Evolutionary conservation across 345 rosid genomes (phyloP).

Genomic region (Rubroshorea leprosula): DNA sequence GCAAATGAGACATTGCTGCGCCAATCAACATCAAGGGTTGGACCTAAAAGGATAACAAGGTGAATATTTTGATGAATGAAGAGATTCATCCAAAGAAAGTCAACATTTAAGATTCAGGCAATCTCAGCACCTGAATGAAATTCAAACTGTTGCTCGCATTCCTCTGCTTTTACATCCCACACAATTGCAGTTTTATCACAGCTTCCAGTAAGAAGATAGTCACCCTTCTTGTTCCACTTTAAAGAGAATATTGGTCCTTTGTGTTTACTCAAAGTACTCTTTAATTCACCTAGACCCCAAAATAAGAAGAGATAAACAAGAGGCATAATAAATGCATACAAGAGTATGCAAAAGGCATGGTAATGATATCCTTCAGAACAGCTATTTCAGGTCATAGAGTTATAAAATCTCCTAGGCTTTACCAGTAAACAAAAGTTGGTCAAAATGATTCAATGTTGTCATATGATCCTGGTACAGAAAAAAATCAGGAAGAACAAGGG

Average conservation of each 20-base stretch:
- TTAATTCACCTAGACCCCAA: slow-evolving; percentile 75
- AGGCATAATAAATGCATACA: not conserved
- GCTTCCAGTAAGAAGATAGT: slow-evolving; percentile 97
- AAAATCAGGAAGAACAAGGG: too few species aligned
- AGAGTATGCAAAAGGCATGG: not conserved
- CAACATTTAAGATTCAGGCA: slow-evolving; percentile 1
- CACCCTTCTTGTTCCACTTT: slow-evolving; percentile 99
- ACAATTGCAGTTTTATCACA: slow-evolving; percentile 95
- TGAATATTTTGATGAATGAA: not conserved
- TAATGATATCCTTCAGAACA: not conserved
- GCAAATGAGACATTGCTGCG: slow-evolving; percentile 94
- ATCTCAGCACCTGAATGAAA: slow-evolving; percentile 63
- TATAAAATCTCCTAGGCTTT: not conserved
- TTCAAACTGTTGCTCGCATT: slow-evolving; percentile 92
- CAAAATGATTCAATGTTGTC: too few species aligned
- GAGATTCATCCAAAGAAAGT: not conserved
- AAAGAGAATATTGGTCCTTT: slow-evolving; percentile 95
- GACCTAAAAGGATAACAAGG: slow-evolving; percentile 42
- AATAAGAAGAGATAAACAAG: slow-evolving; percentile 8
- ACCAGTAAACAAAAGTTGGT: too few species aligned
- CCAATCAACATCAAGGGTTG: slow-evolving; percentile 99
- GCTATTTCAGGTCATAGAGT: not conserved
- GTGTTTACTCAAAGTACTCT: slow-evolving; percentile 81
- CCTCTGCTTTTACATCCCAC: slow-evolving; percentile 96
- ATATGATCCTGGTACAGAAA: too few species aligned